A percentile compares a stretch with the other conserved stretches of the same genome.
Conservation (phyloP, 345 rosid genomes). For the Odontarrhena argentea region DNA sequence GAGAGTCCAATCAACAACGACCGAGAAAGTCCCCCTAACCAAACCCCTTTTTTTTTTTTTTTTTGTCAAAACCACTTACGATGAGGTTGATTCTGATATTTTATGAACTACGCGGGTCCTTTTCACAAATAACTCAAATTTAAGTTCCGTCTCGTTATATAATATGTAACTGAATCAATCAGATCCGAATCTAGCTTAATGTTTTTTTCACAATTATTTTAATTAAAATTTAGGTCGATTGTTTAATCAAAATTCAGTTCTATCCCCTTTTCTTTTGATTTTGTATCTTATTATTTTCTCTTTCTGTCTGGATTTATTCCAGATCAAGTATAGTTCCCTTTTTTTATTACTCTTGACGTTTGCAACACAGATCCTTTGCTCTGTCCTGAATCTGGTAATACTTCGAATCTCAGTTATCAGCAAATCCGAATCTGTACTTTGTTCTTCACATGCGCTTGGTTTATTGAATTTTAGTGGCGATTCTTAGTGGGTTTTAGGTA, state of each 20-base stretch:
- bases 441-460: background rate
- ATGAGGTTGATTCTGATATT: slow-evolving; percentile 27
- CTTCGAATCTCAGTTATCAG: slow-evolving; percentile 24
- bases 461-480: background rate
- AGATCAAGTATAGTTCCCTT: slow-evolving; percentile 33
- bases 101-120: slow-evolving; percentile 29
- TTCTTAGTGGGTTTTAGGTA: slow-evolving; percentile 15
- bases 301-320: slow-evolving; percentile 27
- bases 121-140: slow-evolving; percentile 1
- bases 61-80: background rate
- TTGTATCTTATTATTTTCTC: background rate
- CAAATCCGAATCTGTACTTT: slow-evolving; percentile 8
- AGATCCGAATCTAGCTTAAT: slow-evolving; percentile 39
- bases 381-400: slow-evolving; percentile 32
- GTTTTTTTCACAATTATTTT: background rate
- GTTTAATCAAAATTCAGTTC: slow-evolving; percentile 17
- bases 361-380: slow-evolving; percentile 17
- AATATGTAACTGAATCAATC: slow-evolving; percentile 27
- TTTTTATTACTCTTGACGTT: slow-evolving; percentile 12
- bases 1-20: slow-evolving; percentile 8
- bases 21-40: slow-evolving; percentile 10
- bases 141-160: slow-evolving; percentile 2
- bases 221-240: background rate
- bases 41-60: background rate
- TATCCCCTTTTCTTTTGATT: slow-evolving; percentile 21